Evolutionary conservation across 257 asterid species (phyloP), one percentile per base, ranked within the genome.

Genomic region (Verbena officinalis): DNA sequence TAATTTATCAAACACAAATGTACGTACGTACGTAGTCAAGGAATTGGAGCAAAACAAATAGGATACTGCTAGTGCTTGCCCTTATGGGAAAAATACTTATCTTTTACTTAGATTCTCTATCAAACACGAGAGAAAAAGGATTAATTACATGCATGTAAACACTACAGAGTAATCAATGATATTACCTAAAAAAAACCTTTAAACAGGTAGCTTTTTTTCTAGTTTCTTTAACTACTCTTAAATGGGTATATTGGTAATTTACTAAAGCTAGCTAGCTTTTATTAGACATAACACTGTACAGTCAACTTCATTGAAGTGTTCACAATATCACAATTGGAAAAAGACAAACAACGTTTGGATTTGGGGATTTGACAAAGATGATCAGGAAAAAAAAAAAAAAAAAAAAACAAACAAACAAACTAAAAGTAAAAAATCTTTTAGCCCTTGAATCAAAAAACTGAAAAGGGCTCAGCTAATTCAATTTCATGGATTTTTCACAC

Each of bases 211-310:
- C n/a, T n/a, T n/a, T n/a, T n/a, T n/a, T n/a, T n/a, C n/a, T n/a
- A n/a, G n/a, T n/a, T n/a, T n/a, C n/a, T n/a, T n/a, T n/a, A n/a
- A n/a, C n/a, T n/a, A n/a, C n/a, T n/a, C n/a, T 27, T 27, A 5
- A 27, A 2, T 5, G 33, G 4, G 5, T 2, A 27, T 27, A 2
- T 2, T 27, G 33, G 33, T 27, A 2, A 5, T 2, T 27, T 27
- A 27, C 2, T 17, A 27, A 27, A 55, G 62, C 30, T 7, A 63
- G 44, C 55, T 22, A 55, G 59, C 16, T 42, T 67, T 46, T 17
- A 42, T 53, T 46, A 66, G 70, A 51, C 46, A 14, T 44, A 77
- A 65, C 50, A 40, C 71, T 74, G 80, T 74, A 59, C 80, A 74
- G 51, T 55, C 24, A 14, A 38, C 49, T 57, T 20, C 64, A 70